Conservation (phyloP, 1,284 basidiomycete species). For the Ustilago curta region DNA sequence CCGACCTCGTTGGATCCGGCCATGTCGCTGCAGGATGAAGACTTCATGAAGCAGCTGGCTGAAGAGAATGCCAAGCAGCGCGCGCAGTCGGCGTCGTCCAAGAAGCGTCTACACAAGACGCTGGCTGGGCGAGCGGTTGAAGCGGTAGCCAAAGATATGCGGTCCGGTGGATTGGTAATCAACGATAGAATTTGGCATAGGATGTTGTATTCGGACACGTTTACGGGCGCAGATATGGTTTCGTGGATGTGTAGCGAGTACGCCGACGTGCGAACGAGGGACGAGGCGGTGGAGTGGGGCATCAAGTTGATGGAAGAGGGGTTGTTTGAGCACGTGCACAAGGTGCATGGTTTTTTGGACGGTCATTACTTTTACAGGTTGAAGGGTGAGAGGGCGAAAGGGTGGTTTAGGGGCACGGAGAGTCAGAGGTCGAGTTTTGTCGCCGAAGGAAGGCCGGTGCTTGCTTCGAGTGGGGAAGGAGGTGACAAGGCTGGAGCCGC, state of each 20-base stretch:
- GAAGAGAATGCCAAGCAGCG: conserved; percentile 51
- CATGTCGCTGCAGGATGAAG: conserved; percentile 60
- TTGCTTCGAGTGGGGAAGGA: conserved; percentile 12
- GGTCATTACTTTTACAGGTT: conserved; percentile 68
- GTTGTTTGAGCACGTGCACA: conserved; percentile 64
- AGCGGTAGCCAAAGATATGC: conserved; percentile 61
- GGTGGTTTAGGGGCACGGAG: conserved; percentile 45
- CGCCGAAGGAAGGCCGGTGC: conserved; percentile 39
- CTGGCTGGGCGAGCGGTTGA: conserved; percentile 36
- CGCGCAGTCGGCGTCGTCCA: conserved; percentile 31
- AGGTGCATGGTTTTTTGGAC: conserved; percentile 64
- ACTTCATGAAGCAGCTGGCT: conserved; percentile 62
- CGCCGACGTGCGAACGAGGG: conserved; percentile 59
- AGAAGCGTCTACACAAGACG: conserved; percentile 45
- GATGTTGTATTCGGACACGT: conserved; percentile 63
- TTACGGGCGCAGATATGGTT: conserved; percentile 66
- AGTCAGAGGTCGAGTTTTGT: conserved; percentile 39
- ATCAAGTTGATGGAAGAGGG: conserved; percentile 57
- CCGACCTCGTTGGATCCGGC: conserved; percentile 67
- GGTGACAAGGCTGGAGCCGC: conserved; percentile 2
- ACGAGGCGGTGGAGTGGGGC: conserved; percentile 64
- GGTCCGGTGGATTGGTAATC: conserved; percentile 56
- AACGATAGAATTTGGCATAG: conserved; percentile 66
- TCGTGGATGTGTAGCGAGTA: conserved; percentile 65
- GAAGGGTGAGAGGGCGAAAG: conserved; percentile 34